Evolutionary conservation across 2,329 filamentous ascomycete genomes (phyloP), one percentile per base, ranked within the genome.

Genomic region (Hirsutella minnesotensis): DNA sequence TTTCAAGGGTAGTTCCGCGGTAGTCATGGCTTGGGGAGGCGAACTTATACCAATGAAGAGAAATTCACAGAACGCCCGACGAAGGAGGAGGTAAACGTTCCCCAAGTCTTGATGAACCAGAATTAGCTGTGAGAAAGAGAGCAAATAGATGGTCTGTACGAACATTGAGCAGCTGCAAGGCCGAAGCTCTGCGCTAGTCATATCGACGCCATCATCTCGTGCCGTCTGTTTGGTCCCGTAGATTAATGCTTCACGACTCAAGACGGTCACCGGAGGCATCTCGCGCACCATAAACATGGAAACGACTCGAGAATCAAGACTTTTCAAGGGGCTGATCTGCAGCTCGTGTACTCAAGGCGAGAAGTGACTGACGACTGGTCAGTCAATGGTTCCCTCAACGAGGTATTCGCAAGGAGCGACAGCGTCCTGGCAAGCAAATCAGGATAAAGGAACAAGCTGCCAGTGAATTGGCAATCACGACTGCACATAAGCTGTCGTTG

Each of bases 321-420:
- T 18, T 92, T 70, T 83, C 86, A 94, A 55, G 85, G 84, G 31
- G 81, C 82, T 86, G 87, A 95, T 24, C 88, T 68, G 89, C 89
- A 95, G 10, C 86, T 87, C 3, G 92, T 67, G 48, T 83, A 79
- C 59, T 88, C 71, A 50, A 56, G n/a, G 66, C 16, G 64, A 55
- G 51, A 94, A 94, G 0, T 88, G 88, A 19, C 88, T 88, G 29
- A 95, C 81, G 1, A 56, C 44, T 19, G 50, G 1, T 61, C 56
- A 40, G 59, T 53, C 48, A 54, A 53, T 20, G 71, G 83, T 15
- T 83, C 88, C 55, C 94, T 94, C 59, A 94, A 75, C 0, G 89
- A 88, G 0, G 86, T 88, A 42, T 95, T 79, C 10, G 41, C 39
- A 31, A 44, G 49, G 47, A 73, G 77, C 79, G 87, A 95, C 29